Conservation (phyloP, 1,284 basidiomycete genomes). For the Tilletia caries region DNA sequence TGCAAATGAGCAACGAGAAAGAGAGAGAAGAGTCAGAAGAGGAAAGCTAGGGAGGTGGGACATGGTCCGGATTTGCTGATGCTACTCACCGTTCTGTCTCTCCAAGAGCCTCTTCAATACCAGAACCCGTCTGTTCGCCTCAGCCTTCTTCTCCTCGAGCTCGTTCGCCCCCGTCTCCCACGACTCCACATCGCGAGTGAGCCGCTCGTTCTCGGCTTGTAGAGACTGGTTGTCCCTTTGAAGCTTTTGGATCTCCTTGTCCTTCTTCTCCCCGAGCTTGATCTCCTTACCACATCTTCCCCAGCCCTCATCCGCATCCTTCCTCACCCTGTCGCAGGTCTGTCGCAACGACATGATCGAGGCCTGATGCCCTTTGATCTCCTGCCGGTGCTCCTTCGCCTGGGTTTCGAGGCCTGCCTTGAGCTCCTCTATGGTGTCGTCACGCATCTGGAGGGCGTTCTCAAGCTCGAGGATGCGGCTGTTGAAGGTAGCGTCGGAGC, state of each 20-base stretch:
- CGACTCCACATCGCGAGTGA: not conserved
- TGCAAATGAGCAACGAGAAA: not conserved
- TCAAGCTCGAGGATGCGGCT: slow-evolving; percentile 7
- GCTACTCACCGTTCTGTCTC: slow-evolving; percentile 7
- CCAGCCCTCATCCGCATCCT: slow-evolving; percentile 2
- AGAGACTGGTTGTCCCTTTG: not conserved
- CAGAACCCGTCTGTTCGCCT: not conserved
- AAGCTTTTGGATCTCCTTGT: slow-evolving; percentile 1
- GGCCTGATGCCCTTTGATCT: not conserved
- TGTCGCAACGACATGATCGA: not conserved
- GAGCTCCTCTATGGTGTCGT: slow-evolving; percentile 1
- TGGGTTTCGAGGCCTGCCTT: not conserved
- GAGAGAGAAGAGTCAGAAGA: not conserved
- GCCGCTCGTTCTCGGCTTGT: not conserved
- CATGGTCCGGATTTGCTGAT: not conserved
- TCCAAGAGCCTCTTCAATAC: not conserved
- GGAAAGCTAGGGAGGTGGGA: not conserved
- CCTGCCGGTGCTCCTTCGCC: not conserved
- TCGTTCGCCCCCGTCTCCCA: slow-evolving; percentile 13
- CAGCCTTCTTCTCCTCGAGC: slow-evolving; percentile 2
- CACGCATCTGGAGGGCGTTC: not conserved
- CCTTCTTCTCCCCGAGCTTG: not conserved
- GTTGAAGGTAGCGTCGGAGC: not conserved
- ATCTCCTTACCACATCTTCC: not conserved
- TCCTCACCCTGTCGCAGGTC: slow-evolving; percentile 1